Conservation (phyloP, 352 stramenopile species). For the Blastocystis sp. region DNA sequence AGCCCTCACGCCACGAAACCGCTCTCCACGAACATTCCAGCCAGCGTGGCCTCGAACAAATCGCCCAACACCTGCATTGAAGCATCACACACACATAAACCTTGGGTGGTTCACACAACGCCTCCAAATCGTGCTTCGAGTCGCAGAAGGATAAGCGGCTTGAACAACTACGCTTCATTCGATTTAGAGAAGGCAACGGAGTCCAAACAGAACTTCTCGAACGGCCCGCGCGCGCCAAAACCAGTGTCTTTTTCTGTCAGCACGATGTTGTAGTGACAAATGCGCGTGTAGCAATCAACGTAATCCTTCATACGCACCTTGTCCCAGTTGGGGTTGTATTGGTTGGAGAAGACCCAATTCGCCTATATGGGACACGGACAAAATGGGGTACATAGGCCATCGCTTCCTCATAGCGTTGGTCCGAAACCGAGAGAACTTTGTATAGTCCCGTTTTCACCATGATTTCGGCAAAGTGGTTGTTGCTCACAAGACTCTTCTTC, state of each 20-base stretch:
- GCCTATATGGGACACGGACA: conserved; percentile 10
- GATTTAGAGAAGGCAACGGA: too few species aligned
- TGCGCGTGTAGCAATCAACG: neutral
- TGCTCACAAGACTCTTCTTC: neutral
- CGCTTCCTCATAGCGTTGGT: neutral
- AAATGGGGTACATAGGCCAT: neutral
- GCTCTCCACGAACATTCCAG: conserved; percentile 10
- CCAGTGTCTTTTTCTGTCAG: neutral
- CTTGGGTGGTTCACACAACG: conserved; percentile 5
- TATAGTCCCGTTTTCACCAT: neutral
- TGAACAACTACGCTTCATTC: neutral
- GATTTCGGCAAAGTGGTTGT: conserved; percentile 15
- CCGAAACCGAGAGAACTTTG: neutral
- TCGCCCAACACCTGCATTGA: neutral
- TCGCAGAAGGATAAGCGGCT: neutral
- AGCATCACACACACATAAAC: neutral
- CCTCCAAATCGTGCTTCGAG: neutral
- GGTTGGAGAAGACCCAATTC: neutral
- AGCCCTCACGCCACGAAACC: neutral
- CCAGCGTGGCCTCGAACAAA: conserved; percentile 37
- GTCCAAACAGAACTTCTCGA: neutral
- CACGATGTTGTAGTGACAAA: conserved; percentile 9
- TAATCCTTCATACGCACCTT: neutral
- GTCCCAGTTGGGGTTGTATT: neutral
- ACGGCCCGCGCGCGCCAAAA: neutral